phyloP scores from a whole-genome alignment of 768 basidiomycete genomes.

The Tricholomella constricta region DNA sequence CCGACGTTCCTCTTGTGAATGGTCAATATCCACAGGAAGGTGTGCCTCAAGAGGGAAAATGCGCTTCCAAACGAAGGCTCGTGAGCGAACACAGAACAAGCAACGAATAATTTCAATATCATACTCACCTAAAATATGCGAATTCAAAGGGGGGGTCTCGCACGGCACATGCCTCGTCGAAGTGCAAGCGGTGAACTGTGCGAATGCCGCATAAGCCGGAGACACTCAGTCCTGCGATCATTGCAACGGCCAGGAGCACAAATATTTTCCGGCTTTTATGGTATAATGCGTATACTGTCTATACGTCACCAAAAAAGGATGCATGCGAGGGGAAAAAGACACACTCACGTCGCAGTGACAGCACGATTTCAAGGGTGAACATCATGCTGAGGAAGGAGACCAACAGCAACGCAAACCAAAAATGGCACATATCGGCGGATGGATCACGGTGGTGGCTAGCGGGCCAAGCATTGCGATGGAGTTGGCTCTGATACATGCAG shows the following conservation, averaged over 20 bases:
- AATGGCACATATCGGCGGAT: not conserved
- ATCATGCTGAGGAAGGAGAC: slow-evolving; percentile 2
- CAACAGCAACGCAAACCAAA: slow-evolving; percentile 11
- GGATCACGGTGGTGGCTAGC: not conserved
- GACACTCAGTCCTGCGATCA: not conserved
- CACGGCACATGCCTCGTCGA: slow-evolving; percentile 3
- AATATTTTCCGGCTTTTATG: slow-evolving; percentile 5
- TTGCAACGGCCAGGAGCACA: not conserved
- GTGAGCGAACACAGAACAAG: not conserved
- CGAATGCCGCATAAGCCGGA: not conserved
- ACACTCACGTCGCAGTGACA: slow-evolving; percentile 11
- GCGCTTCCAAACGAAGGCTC: not conserved
- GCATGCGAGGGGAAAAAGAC: not conserved
- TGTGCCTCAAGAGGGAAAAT: not conserved
- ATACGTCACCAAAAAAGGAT: not conserved
- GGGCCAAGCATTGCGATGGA: not conserved
- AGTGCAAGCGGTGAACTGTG: not conserved
- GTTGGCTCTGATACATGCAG: not conserved
- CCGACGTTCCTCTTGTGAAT: slow-evolving; percentile 8
- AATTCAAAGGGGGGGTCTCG: slow-evolving; percentile 4
- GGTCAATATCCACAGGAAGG: slow-evolving; percentile 7
- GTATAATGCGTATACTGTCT: slow-evolving; percentile 16
- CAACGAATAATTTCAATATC: not conserved
- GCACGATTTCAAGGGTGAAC: slow-evolving; percentile 12
- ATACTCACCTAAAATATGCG: slow-evolving; percentile 8